Conservation (phyloP, 805 yeast genomes). For the Scheffersomyces ergatensis region DNA sequence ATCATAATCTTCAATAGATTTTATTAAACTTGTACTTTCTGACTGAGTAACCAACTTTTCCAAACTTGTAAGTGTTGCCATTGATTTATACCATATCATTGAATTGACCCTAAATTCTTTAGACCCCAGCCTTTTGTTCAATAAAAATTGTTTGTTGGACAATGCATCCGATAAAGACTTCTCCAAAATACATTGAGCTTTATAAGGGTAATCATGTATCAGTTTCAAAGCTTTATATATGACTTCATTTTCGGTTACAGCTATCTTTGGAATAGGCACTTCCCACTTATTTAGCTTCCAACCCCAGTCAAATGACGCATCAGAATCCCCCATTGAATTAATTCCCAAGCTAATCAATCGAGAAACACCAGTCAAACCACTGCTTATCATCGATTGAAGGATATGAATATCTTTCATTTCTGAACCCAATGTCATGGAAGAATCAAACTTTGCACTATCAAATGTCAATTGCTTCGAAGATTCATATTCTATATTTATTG, state of each 20-base stretch:
- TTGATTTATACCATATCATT: slow-evolving; percentile 19
- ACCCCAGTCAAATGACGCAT: slow-evolving; percentile 53
- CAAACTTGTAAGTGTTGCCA: slow-evolving; percentile 21
- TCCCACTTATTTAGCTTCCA: slow-evolving; percentile 84
- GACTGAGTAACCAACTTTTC: background rate
- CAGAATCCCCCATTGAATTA: slow-evolving; percentile 3
- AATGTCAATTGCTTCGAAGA: slow-evolving; percentile 46
- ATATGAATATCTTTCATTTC: slow-evolving; percentile 10
- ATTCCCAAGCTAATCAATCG: slow-evolving; percentile 28
- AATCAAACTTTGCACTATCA: slow-evolving; percentile 57
- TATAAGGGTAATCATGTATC: slow-evolving; percentile 34
- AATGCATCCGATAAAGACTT: slow-evolving; percentile 16
- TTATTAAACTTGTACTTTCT: background rate
- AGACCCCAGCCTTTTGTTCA: slow-evolving; percentile 8
- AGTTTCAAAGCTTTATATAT: slow-evolving; percentile 53
- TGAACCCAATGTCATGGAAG: slow-evolving; percentile 19
- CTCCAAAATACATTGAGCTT: slow-evolving; percentile 13
- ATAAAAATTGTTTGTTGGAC: slow-evolving; percentile 6
- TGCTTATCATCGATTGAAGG: slow-evolving; percentile 38
- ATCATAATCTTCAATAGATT: slow-evolving; percentile 10
- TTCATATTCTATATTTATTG: slow-evolving; percentile 13
- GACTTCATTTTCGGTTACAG: slow-evolving; percentile 40
- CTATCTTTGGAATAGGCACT: slow-evolving; percentile 45
- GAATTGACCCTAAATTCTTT: slow-evolving; percentile 13
- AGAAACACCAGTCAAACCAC: slow-evolving; percentile 62